Evolutionary conservation across 306 rosid species (phyloP).

Genomic region (Cucumis melo): DNA sequence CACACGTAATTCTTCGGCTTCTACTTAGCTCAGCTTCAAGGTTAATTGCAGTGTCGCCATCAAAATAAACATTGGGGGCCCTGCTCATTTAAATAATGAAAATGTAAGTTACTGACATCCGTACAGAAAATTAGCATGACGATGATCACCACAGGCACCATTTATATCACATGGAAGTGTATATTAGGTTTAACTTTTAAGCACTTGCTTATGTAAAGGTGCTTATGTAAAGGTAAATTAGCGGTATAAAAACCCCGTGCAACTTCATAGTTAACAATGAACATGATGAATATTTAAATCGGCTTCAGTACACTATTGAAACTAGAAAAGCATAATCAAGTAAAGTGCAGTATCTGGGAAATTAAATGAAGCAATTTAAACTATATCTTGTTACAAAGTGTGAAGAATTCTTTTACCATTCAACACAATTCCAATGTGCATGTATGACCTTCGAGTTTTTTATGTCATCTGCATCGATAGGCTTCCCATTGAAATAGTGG

Average conservation of each 20-base stretch:
- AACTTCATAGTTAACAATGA: not conserved
- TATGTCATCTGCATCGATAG: slow-evolving; percentile 36
- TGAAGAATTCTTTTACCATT: slow-evolving; percentile 47
- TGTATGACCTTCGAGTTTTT: slow-evolving; percentile 55
- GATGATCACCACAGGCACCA: not conserved
- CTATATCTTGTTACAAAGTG: not conserved
- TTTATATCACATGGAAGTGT: not conserved
- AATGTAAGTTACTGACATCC: not conserved
- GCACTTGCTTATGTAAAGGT: not conserved
- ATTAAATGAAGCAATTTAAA: not conserved
- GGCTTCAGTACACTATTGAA: not conserved
- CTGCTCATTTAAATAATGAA: slow-evolving; percentile 20
- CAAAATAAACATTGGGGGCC: slow-evolving; percentile 92
- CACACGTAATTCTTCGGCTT: slow-evolving; percentile 74
- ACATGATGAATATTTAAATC: not conserved
- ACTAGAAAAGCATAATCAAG: not conserved
- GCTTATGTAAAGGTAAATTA: not conserved
- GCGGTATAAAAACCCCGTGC: not conserved
- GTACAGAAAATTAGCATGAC: not conserved
- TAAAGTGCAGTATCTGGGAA: not conserved
- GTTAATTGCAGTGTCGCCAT: slow-evolving; percentile 53
- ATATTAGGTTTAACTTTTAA: not conserved
- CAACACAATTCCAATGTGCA: slow-evolving; percentile 76
- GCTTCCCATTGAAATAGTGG: slow-evolving; percentile 53
- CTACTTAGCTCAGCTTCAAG: slow-evolving; percentile 82